Evolutionary conservation across 345 rosid species (phyloP).

Genomic region (Camelina sativa): DNA sequence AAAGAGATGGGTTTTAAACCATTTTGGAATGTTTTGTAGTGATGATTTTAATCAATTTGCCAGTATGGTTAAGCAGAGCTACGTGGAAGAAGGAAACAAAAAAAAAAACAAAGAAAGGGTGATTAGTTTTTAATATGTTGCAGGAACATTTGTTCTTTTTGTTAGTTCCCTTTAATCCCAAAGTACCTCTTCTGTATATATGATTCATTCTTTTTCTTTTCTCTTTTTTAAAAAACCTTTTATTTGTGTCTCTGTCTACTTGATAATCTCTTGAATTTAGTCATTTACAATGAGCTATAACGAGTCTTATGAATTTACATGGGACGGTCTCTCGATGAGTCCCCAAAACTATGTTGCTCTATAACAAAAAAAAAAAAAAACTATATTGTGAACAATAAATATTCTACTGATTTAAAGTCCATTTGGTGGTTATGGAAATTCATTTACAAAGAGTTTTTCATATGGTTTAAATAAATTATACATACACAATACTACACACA

Average conservation of each 20-base stretch:
- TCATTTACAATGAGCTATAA: neutral
- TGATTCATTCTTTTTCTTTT: neutral
- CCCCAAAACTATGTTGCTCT: too few relatives aligned
- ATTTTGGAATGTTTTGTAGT: constrained; percentile 31
- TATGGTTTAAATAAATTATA: constrained; percentile 8
- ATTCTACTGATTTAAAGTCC: too few relatives aligned
- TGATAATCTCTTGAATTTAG: neutral
- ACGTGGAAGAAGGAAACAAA: neutral
- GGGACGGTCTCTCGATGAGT: too few relatives aligned
- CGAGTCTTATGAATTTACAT: too few relatives aligned
- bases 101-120: neutral
- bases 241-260: neutral
- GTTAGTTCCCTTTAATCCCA: constrained; percentile 14
- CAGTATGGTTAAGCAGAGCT: neutral
- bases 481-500: neutral
- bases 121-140: constrained; percentile 22
- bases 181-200: neutral
- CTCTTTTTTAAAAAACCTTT: neutral
- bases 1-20: neutral
- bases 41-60: constrained; percentile 13
- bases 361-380: too few relatives aligned
- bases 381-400: too few relatives aligned
- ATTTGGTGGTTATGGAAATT: neutral
- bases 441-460: neutral
- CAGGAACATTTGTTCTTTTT: constrained; percentile 27